phyloP scores from a whole-genome alignment of 192 early-diverging fungal species.

The Coemansia sp. region DNA sequence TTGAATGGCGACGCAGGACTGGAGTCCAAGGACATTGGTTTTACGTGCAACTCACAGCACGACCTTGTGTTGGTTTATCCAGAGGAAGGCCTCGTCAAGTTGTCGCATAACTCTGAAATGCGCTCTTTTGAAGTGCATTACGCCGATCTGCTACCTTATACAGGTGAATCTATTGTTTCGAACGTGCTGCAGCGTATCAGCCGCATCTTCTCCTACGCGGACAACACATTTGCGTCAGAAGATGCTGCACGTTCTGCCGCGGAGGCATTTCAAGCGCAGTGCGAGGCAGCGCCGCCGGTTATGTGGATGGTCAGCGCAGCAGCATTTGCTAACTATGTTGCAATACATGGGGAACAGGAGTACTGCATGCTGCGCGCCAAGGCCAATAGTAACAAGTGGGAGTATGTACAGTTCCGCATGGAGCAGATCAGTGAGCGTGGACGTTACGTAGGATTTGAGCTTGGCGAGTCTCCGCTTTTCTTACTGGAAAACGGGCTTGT shows the following conservation, averaged over 20 bases:
- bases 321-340: conserved; percentile 14
- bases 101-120: conserved; percentile 9
- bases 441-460: conserved; percentile 30
- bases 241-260: conserved; percentile 17
- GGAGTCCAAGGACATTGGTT: conserved; percentile 8
- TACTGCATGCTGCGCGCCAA: conserved; percentile 20
- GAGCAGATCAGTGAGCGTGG: conserved; percentile 12
- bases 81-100: conserved; percentile 10
- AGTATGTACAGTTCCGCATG: conserved; percentile 6
- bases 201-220: conserved; percentile 16
- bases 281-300: conserved; percentile 7
- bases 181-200: conserved; percentile 6
- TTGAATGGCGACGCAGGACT: background rate
- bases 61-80: conserved; percentile 25
- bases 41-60: conserved; percentile 38
- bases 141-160: conserved; percentile 27
- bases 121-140: conserved; percentile 17
- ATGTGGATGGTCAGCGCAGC: conserved; percentile 21
- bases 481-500: conserved; percentile 34
- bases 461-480: conserved; percentile 30
- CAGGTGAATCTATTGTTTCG: conserved; percentile 3
- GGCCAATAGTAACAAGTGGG: background rate
- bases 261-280: conserved; percentile 10
- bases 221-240: conserved; percentile 10
- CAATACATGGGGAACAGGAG: conserved; percentile 2